A percentile compares a stretch with the other conserved stretches of the same genome.
Conservation (phyloP, 1,139 yeast genomes). For the Zygoascus hellenicus region DNA sequence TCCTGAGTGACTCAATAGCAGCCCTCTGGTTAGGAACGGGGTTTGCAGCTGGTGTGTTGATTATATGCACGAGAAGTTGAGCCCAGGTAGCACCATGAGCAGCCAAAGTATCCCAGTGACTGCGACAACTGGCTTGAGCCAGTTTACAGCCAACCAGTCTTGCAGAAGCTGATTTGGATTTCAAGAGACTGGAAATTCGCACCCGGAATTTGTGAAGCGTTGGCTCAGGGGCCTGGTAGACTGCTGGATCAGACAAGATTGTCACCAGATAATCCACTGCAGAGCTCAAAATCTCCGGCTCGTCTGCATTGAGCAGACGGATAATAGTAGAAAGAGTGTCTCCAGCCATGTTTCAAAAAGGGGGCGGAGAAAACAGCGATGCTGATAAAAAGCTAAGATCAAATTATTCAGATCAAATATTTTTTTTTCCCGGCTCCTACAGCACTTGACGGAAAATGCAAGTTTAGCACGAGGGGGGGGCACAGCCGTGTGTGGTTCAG, state of each 20-base stretch:
- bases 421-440: no score
- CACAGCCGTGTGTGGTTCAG: no score
- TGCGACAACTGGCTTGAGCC: conserved; percentile 26
- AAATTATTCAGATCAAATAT: no score
- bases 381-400: no score
- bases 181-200: conserved; percentile 35
- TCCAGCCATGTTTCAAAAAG: neutral
- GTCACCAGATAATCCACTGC: neutral
- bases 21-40: conserved; percentile 42
- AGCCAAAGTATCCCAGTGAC: conserved; percentile 29
- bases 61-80: conserved; percentile 47
- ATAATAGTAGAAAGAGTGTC: neutral
- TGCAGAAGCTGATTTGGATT: conserved; percentile 27
- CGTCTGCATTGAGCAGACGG: conserved; percentile 3
- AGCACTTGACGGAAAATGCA: no score
- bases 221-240: conserved; percentile 22
- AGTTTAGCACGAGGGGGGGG: no score
- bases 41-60: conserved; percentile 47
- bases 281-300: conserved; percentile 1
- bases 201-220: conserved; percentile 32
- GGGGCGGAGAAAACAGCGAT: no score
- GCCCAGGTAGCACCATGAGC: conserved; percentile 56
- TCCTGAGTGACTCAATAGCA: conserved; percentile 45
- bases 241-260: conserved; percentile 2
- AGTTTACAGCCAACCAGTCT: conserved; percentile 34